Evolutionary conservation across 2,329 filamentous ascomycete genomes (phyloP), one percentile per base, ranked within the genome.

Genomic region (Trichoderma atroviride): DNA sequence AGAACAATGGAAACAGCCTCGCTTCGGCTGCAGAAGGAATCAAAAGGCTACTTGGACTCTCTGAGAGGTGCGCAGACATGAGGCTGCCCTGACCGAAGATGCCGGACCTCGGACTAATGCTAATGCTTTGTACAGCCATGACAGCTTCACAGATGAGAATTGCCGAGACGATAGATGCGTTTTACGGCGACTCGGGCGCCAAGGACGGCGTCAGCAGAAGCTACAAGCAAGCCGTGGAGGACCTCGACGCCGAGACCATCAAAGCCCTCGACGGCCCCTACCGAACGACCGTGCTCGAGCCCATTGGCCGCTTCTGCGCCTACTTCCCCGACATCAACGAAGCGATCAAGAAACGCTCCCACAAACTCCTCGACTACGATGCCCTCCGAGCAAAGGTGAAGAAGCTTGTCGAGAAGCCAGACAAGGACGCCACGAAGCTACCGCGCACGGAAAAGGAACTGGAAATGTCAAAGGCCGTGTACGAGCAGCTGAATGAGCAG

Each of bases 271-370:
- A 99, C 81, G 96, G 96, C 4, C 96, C 96, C 58, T 99, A 97
- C 82, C 88, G 92, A 81, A 92, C 92, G 55, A 98, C 96, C 6
- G 96, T 99, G 33, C 87, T 99, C 59, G 96, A 99, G 75, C 96
- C 96, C 53, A 99, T 99, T 79, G 91, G 91, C 72, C 89, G 94
- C 73, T 99, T 98, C 84, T 98, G 95, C 83, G 93, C 93, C 74
- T 99, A 99, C 84, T 99, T 99, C 81, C 95, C 96, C 40, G 96
- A 99, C 80, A 94, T 99, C 78, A 99, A 99, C 82, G 94, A 97
- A 83, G 97, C 95, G 82, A 97, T 99, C 82, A 99, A 98, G 84
- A 99, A 99, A 84, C 93, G 96, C 76, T 92, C 96, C 77, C 92
- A 99, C 87, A 99, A 99, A 82, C 91, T 98, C 69, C 92, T 98